A percentile compares a stretch with the other conserved stretches of the same genome.
Conservation (phyloP, 148 eudicot genomes). For the Heliamphora exappendiculata region DNA sequence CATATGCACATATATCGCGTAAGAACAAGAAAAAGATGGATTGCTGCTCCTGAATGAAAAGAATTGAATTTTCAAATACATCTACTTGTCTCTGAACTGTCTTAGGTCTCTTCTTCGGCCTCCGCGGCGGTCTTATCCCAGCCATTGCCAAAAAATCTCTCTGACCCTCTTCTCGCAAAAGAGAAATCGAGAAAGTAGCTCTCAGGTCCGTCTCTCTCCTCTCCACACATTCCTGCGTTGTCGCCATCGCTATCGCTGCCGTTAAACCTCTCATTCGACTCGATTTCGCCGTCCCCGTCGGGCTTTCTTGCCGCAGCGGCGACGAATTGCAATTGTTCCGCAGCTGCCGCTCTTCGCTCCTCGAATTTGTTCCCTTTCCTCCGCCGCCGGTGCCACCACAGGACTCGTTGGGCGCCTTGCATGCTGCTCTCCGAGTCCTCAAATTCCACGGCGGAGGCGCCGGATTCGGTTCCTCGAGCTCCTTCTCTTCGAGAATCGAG, state of each 20-base stretch:
- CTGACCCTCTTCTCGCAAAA: conserved; percentile 31
- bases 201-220: conserved; percentile 13
- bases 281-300: background rate
- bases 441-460: conserved; percentile 57
- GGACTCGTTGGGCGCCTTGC: conserved; percentile 20
- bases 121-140: conserved; percentile 26
- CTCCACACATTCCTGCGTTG: conserved; percentile 2
- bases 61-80: conserved; percentile 17
- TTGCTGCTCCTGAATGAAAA: too few relatives aligned
- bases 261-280: background rate
- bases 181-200: conserved; percentile 21
- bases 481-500: conserved; percentile 22
- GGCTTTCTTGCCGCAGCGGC: background rate
- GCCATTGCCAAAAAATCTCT: conserved; percentile 30
- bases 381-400: background rate
- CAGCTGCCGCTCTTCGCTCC: background rate
- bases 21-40: background rate
- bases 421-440: conserved; percentile 54
- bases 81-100: conserved; percentile 30
- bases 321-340: background rate
- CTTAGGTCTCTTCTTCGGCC: conserved; percentile 36
- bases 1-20: background rate
- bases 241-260: background rate
- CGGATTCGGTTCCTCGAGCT: conserved; percentile 8
- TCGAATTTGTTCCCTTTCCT: background rate